Conservation (phyloP, 176 grass and related monocot species). For the Bolboschoenus planiculmis region DNA sequence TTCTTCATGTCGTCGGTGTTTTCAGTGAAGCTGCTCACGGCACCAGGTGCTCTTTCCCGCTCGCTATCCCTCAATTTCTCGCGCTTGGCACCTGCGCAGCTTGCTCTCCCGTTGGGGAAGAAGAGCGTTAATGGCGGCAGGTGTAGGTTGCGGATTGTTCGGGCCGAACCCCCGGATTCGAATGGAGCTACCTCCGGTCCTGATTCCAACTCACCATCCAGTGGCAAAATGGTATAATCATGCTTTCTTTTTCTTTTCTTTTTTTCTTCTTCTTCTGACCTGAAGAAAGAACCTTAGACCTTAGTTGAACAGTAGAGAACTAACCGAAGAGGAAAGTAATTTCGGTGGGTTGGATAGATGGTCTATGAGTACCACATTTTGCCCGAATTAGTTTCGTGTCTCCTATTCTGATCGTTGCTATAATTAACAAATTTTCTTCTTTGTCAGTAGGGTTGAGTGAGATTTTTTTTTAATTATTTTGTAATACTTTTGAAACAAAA, state of each 20-base stretch:
- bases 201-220: background rate
- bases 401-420: background rate
- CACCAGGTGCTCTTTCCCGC: background rate
- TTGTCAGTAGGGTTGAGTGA: background rate
- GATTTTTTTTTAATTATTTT: background rate
- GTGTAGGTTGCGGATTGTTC: constrained; percentile 1
- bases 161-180: background rate
- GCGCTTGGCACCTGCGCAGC: background rate
- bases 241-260: background rate
- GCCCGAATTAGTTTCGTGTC: background rate
- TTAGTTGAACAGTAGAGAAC: background rate
- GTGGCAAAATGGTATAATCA: constrained; percentile 8
- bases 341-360: background rate
- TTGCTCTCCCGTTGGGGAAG: background rate
- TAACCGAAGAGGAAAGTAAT: background rate
- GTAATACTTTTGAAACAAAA: background rate
- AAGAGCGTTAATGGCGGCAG: background rate
- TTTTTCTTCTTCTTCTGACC: background rate
- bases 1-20: constrained; percentile 12
- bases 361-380: background rate
- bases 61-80: background rate
- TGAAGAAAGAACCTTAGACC: background rate
- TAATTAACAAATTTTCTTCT: background rate
- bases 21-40: constrained; percentile 13
- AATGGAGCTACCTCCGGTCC: background rate